A percentile compares a stretch with the other conserved stretches of the same genome.
These are phyloP conservation scores for Camillea tinctor DNA, from an alignment of 2,329 filamentous ascomycete genomes.

Conservation along the genomic window DNA sequence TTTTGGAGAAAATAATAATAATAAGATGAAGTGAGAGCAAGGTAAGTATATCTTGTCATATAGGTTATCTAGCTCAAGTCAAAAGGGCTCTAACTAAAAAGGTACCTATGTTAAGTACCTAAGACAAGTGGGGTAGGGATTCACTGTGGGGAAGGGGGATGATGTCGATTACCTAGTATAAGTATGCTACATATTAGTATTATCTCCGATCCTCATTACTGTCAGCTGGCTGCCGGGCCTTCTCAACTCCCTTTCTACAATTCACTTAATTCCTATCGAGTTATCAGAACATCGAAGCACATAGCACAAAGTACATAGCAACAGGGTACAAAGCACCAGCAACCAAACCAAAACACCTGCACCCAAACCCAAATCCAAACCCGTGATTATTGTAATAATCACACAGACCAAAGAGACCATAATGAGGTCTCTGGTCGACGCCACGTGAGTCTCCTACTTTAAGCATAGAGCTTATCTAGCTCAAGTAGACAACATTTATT, in stretches of 20 bases:
- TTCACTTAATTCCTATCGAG: neutral
- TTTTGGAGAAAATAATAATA: too few species aligned
- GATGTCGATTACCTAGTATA: too few species aligned
- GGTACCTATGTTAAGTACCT: neutral
- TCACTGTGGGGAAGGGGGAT: too few species aligned
- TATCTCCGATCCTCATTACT: neutral
- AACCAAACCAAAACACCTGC: neutral
- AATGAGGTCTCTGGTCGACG: constrained; percentile 32
- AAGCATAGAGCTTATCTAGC: neutral
- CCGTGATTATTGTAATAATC: too few species aligned
- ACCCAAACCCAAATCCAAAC: neutral
- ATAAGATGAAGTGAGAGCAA: too few species aligned
- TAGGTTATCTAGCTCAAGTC: neutral
- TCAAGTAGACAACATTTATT: neutral
- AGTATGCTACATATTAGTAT: too few species aligned
- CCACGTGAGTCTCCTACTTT: constrained; percentile 27
- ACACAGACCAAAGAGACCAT: constrained; percentile 8
- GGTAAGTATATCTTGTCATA: neutral
- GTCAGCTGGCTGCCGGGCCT: constrained; percentile 20
- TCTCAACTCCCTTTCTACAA: constrained; percentile 8
- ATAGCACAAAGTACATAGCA: neutral
- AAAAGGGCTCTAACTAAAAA: neutral
- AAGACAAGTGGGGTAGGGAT: too few species aligned
- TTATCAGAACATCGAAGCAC: neutral
- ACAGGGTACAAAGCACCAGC: too few species aligned